phyloP scores from a whole-genome alignment of 2,329 filamentous ascomycete genomes.

The Periconia sp. region DNA sequence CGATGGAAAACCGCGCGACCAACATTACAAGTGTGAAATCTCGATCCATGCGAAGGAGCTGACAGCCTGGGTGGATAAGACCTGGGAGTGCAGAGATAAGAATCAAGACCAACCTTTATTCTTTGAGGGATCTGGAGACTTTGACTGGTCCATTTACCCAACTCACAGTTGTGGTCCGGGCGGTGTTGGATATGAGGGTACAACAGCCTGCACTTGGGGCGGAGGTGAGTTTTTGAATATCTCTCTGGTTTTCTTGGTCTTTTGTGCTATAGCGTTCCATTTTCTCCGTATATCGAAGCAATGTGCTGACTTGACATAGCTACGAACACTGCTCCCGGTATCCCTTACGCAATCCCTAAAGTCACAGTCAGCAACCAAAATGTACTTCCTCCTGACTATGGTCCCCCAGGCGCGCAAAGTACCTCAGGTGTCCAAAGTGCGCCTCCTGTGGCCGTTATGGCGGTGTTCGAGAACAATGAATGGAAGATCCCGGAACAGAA shows the following conservation, averaged over 20 bases:
- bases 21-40: conserved; percentile 10
- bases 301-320: not conserved
- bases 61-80: conserved; percentile 6
- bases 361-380: conserved; percentile 9
- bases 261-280: too few relatives aligned
- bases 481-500: not conserved
- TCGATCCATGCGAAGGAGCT: conserved; percentile 7
- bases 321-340: conserved; percentile 1
- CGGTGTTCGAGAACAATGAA: not conserved
- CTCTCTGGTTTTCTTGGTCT: not conserved
- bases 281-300: too few relatives aligned
- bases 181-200: not conserved
- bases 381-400: conserved; percentile 8
- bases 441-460: not conserved
- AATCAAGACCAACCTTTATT: conserved; percentile 8
- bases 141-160: conserved; percentile 10
- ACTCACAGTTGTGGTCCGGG: not conserved
- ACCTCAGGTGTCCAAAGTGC: not conserved
- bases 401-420: not conserved
- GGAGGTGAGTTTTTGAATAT: not conserved
- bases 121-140: conserved; percentile 9
- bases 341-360: conserved; percentile 11
- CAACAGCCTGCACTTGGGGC: not conserved
- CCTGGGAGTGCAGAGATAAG: conserved; percentile 13
- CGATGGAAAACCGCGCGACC: conserved; percentile 7